Conservation (phyloP, 805 yeast genomes). For the Sugiyamaella mastotermitis region DNA sequence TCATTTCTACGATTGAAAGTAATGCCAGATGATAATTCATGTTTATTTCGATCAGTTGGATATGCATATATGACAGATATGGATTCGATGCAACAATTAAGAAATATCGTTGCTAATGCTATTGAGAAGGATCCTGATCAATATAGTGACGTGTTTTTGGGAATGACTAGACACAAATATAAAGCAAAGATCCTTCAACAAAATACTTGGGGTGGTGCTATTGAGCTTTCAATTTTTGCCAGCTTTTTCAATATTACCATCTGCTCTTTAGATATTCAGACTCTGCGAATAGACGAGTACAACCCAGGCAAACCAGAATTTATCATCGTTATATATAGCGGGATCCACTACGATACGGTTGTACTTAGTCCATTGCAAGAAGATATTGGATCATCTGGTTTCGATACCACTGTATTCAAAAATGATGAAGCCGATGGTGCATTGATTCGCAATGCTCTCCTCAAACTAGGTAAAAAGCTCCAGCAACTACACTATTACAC, state of each 20-base stretch:
- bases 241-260: constrained; percentile 46
- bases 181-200: constrained; percentile 53
- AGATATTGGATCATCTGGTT: constrained; percentile 21
- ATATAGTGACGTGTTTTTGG: constrained; percentile 55
- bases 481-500: constrained; percentile 54
- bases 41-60: constrained; percentile 62
- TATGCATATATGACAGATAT: constrained; percentile 42
- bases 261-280: constrained; percentile 59
- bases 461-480: constrained; percentile 38
- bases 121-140: constrained; percentile 39
- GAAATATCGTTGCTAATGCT: constrained; percentile 45
- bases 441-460: constrained; percentile 34
- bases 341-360: constrained; percentile 68
- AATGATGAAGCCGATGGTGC: constrained; percentile 28
- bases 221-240: constrained; percentile 61
- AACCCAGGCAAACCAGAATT: constrained; percentile 39
- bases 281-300: constrained; percentile 51
- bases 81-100: constrained; percentile 42
- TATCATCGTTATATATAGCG: constrained; percentile 56
- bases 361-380: constrained; percentile 33
- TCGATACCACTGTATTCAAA: constrained; percentile 41
- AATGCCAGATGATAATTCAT: constrained; percentile 74
- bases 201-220: constrained; percentile 80
- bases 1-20: constrained; percentile 44
- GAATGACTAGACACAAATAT: constrained; percentile 44